phyloP scores from a whole-genome alignment of 352 stramenopile genomes.

The Achlya hypogyna region DNA sequence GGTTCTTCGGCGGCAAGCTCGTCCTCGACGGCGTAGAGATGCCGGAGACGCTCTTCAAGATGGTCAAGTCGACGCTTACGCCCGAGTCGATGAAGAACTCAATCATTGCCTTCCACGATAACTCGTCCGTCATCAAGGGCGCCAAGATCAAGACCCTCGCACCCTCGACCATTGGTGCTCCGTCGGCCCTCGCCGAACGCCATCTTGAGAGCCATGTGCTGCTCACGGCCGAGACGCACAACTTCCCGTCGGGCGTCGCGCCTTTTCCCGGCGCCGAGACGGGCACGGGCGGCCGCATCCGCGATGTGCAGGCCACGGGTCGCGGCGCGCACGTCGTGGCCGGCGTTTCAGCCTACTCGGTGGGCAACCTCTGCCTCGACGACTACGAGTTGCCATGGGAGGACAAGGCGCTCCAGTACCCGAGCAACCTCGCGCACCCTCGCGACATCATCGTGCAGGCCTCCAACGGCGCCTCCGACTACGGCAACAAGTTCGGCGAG shows the following conservation, averaged over 20 bases:
- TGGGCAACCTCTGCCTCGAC: slow-evolving; percentile 95
- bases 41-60: slow-evolving; percentile 95
- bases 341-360: slow-evolving; percentile 79
- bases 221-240: slow-evolving; percentile 99
- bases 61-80: slow-evolving; percentile 97
- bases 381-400: slow-evolving; percentile 96
- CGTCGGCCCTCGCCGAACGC: slow-evolving; percentile 54
- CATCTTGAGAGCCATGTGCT: slow-evolving; percentile 90
- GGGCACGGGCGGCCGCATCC: slow-evolving; percentile 95
- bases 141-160: slow-evolving; percentile 84
- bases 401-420: slow-evolving; percentile 86
- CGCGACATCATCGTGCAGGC: slow-evolving; percentile 95
- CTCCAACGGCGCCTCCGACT: slow-evolving; percentile 98
- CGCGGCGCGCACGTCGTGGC: slow-evolving; percentile 93
- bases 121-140: slow-evolving; percentile 95
- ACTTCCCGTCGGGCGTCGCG: slow-evolving; percentile 96
- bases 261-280: slow-evolving; percentile 95
- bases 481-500: slow-evolving; percentile 99
- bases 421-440: slow-evolving; percentile 82
- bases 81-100: slow-evolving; percentile 88
- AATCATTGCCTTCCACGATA: slow-evolving; percentile 99
- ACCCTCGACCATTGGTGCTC: slow-evolving; percentile 49
- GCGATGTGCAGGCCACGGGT: slow-evolving; percentile 98
- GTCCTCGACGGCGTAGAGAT: slow-evolving; percentile 96
- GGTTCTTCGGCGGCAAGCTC: slow-evolving; percentile 99